Evolutionary conservation across 768 basidiomycete genomes (phyloP), one percentile per base, ranked within the genome.

Genomic region (Mycena albidolilacea): DNA sequence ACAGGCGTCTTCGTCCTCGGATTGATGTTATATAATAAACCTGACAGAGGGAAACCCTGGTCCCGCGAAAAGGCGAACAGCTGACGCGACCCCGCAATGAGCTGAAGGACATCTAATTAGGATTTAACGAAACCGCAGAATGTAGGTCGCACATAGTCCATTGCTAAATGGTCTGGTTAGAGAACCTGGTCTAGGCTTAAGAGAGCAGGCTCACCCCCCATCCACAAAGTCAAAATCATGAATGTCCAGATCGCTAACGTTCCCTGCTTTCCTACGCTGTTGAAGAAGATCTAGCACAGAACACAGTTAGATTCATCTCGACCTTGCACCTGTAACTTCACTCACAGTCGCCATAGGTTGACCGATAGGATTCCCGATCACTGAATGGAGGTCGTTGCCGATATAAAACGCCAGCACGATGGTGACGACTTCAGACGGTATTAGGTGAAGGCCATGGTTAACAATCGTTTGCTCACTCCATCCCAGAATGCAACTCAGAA

Each of bases 61-160:
- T 94, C 92, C 2, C 92, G 87, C 37, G 90, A 87, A 79, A 93
- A 93, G 1, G 92, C 92, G 76, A 92, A 93, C 0, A 88, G 89
- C 79, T 94, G 93, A 6, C 93, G 87, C 1, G 87, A 88, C 7
- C 83, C 81, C 5, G 85, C 85, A 19, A 84, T 79, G 35, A 23
- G 81, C 80, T 81, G 77, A 43, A 78, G 71, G 64, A 81, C 55
- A 84, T 82, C 0, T 4, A 82, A 60, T 17, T 1, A 73, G 41
- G 19, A 5, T 38, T 12, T 8, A 41, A 3, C 19, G 43, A 61
- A 79, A 50, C 6, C 15, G n/a, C 65, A 58, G 3, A 41, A 30
- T 19, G 38, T 14, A 62, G 9, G 30, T 17, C 66, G 78, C 76
- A 82, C 83, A 80, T 62, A 83, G 69, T 63, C 74, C 82, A 77